Evolutionary conservation across 2,329 filamentous ascomycete genomes (phyloP).

Genomic region (Microascus cirrosus): DNA sequence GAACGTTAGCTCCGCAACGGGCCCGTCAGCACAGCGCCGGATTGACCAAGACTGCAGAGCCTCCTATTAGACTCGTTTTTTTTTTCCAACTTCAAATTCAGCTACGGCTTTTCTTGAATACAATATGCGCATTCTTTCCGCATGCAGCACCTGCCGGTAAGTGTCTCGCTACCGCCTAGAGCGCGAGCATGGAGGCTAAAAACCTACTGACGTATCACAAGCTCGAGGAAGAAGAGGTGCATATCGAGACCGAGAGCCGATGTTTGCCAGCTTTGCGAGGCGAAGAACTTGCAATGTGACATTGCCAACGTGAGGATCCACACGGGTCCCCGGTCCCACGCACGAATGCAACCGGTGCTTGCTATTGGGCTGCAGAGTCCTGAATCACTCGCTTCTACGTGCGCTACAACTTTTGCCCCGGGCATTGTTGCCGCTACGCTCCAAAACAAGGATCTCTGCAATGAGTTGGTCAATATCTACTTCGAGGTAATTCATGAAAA

Average conservation of each 20-base stretch:
- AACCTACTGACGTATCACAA: not conserved
- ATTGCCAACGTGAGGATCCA: not conserved
- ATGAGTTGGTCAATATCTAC: conserved; percentile 6
- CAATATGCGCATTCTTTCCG: not conserved
- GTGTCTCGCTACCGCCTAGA: not conserved
- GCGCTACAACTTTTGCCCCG: not conserved
- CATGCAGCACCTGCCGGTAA: not conserved
- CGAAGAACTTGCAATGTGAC: not conserved
- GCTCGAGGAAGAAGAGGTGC: not conserved
- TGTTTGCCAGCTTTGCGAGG: not conserved
- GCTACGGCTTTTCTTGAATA: not conserved
- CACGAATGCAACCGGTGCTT: not conserved
- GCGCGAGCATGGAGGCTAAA: not conserved
- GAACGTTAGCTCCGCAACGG: not conserved
- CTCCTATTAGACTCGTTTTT: not conserved
- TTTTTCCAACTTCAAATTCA: not conserved
- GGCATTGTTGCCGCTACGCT: not conserved
- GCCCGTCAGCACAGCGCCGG: too few species aligned
- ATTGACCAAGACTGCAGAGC: not conserved
- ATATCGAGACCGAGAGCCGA: not conserved
- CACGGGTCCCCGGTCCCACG: not conserved
- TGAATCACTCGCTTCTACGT: not conserved
- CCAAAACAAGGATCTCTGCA: not conserved
- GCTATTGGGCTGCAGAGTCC: not conserved
- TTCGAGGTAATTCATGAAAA: conserved; percentile 6